These are phyloP conservation scores for Lignosus rhinocerotis DNA, from an alignment of 1,284 basidiomycete species.

Conservation along the genomic window DNA sequence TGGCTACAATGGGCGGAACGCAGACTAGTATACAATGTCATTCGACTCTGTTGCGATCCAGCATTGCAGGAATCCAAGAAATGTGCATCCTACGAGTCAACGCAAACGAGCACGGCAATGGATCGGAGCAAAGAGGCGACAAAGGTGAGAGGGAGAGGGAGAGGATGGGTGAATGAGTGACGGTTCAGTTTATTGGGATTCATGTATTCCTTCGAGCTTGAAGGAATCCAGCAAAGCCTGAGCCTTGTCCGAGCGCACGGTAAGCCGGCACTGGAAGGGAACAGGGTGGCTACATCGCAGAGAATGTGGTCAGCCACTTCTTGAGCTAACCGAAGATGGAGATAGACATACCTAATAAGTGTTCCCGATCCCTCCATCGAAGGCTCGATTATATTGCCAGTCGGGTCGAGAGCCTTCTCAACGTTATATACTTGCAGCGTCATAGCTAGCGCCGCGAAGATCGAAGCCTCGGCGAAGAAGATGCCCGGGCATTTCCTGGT, in stretches of 20 bases:
- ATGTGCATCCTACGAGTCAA: not conserved
- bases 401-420: constrained; percentile 24
- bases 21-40: no score
- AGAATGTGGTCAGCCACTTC: not conserved
- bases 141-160: not conserved
- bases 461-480: constrained; percentile 34
- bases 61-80: not conserved
- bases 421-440: constrained; percentile 34
- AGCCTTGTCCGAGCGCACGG: constrained; percentile 28
- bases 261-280: constrained; percentile 34
- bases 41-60: not conserved
- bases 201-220: not conserved
- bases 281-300: constrained; percentile 26
- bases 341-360: constrained; percentile 24
- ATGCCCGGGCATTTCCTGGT: constrained; percentile 20
- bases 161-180: not conserved
- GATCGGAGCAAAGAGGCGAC: not conserved
- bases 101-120: not conserved
- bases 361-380: constrained; percentile 21
- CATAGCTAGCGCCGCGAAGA: constrained; percentile 32
- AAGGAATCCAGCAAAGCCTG: constrained; percentile 15
- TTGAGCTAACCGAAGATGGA: not conserved
- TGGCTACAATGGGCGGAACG: not conserved
- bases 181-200: not conserved
- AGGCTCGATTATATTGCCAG: constrained; percentile 24